These are phyloP conservation scores for Aspergillus pseudoviridinutans DNA, from an alignment of 2,329 filamentous ascomycete genomes.

Conservation along the genomic window DNA sequence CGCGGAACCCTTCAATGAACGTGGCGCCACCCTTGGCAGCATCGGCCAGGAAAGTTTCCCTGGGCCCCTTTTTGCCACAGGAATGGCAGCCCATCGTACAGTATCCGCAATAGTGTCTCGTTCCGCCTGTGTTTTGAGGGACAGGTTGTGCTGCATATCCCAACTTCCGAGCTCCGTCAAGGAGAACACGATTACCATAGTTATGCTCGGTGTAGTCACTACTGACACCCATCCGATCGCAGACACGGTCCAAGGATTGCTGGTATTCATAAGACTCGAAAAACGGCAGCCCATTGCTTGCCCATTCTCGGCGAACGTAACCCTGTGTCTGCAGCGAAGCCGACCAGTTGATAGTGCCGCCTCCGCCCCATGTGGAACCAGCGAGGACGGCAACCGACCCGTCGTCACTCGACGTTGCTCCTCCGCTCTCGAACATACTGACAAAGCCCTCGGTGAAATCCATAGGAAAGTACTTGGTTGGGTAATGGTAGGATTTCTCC, in stretches of 20 bases:
- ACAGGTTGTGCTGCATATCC: slow-evolving; percentile 67
- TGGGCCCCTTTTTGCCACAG: slow-evolving; percentile 73
- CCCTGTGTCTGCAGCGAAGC: slow-evolving; percentile 65
- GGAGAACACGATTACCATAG: slow-evolving; percentile 63
- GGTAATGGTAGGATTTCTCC: slow-evolving; percentile 76
- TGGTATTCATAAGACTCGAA: slow-evolving; percentile 74
- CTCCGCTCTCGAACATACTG: slow-evolving; percentile 68
- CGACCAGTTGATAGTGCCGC: slow-evolving; percentile 84
- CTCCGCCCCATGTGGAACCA: slow-evolving; percentile 76
- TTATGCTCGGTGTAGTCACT: slow-evolving; percentile 67
- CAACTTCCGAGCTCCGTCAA: slow-evolving; percentile 70
- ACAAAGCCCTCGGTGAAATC: slow-evolving; percentile 54
- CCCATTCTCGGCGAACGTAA: slow-evolving; percentile 79
- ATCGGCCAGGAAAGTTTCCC: slow-evolving; percentile 72
- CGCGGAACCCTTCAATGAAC: slow-evolving; percentile 80
- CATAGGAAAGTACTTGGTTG: slow-evolving; percentile 72
- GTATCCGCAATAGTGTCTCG: slow-evolving; percentile 69
- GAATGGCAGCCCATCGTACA: slow-evolving; percentile 59
- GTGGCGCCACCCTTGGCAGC: slow-evolving; percentile 71
- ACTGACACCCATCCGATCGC: slow-evolving; percentile 71
- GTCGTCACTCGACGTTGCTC: slow-evolving; percentile 55
- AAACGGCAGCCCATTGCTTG: slow-evolving; percentile 62
- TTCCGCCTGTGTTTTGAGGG: slow-evolving; percentile 74
- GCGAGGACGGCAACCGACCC: slow-evolving; percentile 59
- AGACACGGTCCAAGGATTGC: slow-evolving; percentile 73